Evolutionary conservation across 352 stramenopile genomes (phyloP).

Genomic region (Phytophthora meadii): DNA sequence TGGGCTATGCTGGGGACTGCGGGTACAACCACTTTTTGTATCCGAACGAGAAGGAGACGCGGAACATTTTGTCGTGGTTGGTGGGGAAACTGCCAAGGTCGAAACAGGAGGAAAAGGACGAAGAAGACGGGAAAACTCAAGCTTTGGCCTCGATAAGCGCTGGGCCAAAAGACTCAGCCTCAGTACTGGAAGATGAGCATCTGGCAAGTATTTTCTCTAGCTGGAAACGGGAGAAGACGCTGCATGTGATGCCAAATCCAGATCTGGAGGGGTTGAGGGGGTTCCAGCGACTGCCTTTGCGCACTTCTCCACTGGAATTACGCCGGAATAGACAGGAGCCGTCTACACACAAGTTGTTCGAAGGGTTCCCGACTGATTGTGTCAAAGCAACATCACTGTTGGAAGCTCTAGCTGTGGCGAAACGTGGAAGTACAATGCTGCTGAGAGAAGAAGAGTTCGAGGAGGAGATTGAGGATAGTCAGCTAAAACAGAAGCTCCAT

Average conservation of each 20-base stretch:
- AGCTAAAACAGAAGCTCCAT: neutral
- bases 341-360: constrained; percentile 34
- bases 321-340: constrained; percentile 39
- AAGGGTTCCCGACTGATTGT: constrained; percentile 35
- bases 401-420: constrained; percentile 44
- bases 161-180: neutral
- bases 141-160: constrained; percentile 1
- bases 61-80: constrained; percentile 82
- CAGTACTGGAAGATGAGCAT: constrained; percentile 13
- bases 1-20: constrained; percentile 85
- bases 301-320: constrained; percentile 44
- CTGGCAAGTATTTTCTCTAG: constrained; percentile 48
- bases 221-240: constrained; percentile 63
- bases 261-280: constrained; percentile 47
- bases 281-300: constrained; percentile 56
- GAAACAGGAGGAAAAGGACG: constrained; percentile 31
- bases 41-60: constrained; percentile 83
- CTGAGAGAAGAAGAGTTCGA: constrained; percentile 37
- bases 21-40: constrained; percentile 92
- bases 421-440: constrained; percentile 12
- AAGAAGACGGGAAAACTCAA: constrained; percentile 24
- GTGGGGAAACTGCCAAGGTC: constrained; percentile 75
- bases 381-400: constrained; percentile 47
- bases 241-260: constrained; percentile 51
- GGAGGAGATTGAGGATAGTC: constrained; percentile 17